Conservation (phyloP, 2,329 filamentous ascomycete species). For the Didymella glomerata region DNA sequence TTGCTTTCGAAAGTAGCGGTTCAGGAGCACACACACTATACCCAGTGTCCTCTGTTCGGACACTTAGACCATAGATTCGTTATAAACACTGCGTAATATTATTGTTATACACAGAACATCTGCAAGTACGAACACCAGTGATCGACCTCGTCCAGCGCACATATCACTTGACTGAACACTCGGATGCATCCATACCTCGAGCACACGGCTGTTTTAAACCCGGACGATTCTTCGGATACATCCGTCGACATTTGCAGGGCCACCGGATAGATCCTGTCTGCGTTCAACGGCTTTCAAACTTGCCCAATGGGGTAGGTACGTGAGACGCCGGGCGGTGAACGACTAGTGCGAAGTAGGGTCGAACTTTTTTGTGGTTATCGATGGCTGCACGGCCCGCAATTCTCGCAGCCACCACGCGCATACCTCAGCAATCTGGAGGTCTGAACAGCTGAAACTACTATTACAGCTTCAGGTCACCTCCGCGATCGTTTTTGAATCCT, state of each 20-base stretch:
- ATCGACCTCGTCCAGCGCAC: neutral
- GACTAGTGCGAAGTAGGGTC: neutral
- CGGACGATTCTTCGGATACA: neutral
- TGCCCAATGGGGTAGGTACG: constrained; percentile 3
- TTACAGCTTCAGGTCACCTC: constrained; percentile 9
- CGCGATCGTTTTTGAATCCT: constrained; percentile 5
- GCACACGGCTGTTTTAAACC: neutral
- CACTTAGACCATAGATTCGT: constrained; percentile 2
- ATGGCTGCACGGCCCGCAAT: constrained; percentile 24
- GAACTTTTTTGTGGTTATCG: constrained; percentile 21
- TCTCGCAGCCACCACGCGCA: constrained; percentile 19
- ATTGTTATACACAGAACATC: neutral
- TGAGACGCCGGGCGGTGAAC: constrained; percentile 9
- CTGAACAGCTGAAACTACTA: constrained; percentile 1
- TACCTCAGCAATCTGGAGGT: constrained; percentile 12
- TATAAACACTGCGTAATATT: neutral
- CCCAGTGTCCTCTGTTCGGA: neutral
- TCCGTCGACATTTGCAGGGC: neutral
- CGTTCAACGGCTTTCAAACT: neutral
- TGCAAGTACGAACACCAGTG: neutral
- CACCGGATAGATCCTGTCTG: neutral
- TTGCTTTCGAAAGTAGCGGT: constrained; percentile 11
- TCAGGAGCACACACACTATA: constrained; percentile 15
- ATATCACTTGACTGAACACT: neutral
- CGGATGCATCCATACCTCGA: neutral